Percentiles rank a stretch among this genome's conserved stretches.
Conservation (phyloP, 352 stramenopile genomes). For the Globisporangium alternatum region DNA sequence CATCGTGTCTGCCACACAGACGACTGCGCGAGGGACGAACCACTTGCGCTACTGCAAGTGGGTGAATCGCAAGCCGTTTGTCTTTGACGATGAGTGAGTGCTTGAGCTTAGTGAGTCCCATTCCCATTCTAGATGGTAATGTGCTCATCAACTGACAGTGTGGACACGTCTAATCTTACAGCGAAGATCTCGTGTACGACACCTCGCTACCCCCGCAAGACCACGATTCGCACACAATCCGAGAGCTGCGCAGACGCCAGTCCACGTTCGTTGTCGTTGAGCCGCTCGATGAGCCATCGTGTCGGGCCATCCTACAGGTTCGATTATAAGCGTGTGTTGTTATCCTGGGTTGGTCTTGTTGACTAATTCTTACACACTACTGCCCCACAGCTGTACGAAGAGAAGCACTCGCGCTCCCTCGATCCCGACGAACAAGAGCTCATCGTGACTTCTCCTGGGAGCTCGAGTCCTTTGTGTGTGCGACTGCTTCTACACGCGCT, state of each 20-base stretch:
- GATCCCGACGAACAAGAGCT: slow-evolving; percentile 37
- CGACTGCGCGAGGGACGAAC: slow-evolving; percentile 19
- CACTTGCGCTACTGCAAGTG: slow-evolving; percentile 38
- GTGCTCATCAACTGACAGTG: neutral
- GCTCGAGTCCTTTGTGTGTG: slow-evolving; percentile 66
- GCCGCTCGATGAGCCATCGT: slow-evolving; percentile 62
- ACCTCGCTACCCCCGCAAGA: slow-evolving; percentile 33
- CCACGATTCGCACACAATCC: slow-evolving; percentile 68
- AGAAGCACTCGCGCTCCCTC: slow-evolving; percentile 22
- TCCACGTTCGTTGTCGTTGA: slow-evolving; percentile 66
- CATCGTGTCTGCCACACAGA: slow-evolving; percentile 66
- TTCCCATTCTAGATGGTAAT: no score
- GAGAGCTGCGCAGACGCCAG: slow-evolving; percentile 62
- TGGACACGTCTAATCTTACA: slow-evolving; percentile 6
- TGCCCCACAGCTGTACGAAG: slow-evolving; percentile 31
- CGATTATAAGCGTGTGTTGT: neutral
- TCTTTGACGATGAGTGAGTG: slow-evolving; percentile 64
- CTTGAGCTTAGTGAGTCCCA: no score
- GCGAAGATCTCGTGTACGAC: slow-evolving; percentile 70
- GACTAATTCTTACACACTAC: no score
- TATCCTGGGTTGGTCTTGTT: neutral
- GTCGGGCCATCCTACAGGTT: slow-evolving; percentile 57
- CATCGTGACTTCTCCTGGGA: slow-evolving; percentile 47
- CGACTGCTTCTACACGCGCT: slow-evolving; percentile 59
- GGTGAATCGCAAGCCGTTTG: slow-evolving; percentile 45